Evolutionary conservation across 192 early-diverging fungal genomes (phyloP), one percentile per base, ranked within the genome.

Genomic region (Podila horticola): DNA sequence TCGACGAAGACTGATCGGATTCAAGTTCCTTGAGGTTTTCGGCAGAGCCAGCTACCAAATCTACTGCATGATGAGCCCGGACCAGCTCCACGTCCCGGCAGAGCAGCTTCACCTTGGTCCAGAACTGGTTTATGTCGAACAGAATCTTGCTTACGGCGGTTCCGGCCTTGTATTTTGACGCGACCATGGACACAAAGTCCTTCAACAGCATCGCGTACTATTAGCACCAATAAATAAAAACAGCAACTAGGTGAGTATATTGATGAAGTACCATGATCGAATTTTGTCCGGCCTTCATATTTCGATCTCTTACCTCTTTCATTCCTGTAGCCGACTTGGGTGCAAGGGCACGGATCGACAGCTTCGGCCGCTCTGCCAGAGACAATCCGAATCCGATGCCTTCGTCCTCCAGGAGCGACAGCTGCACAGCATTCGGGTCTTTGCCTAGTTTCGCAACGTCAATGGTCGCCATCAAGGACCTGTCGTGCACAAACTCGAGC

Each of bases 1-100:
- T 17, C 41, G 31, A 19, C 5, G 61, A 31, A 17, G 31, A 34
- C 28, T n/a, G 22, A 15, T 60, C 57, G 2, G 22, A 17, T 45
- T 81, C 77, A 9, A 81, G 77, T 51, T 81, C 77, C 58, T 66
- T 68, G 31, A 73, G 71, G 49, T 81, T 81, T 62, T 81, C 77
- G 31, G 50, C 71, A 15, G 77, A 81, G 55, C 77, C 77, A 28
- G 71, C 77, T 29, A 81, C 77, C 20, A 81, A 48, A 52, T 81
- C 71, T 5, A 81, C 77, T 24, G 69, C 77, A 69, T 81, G 58
- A 60, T 73, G 71, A 26, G 71, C 62, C 30, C 77, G 59, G 0
- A 73, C 71, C 34, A 81, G 51, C n/a, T 81, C 77, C 2, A 81
- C 34, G 5, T 72, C 71, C 7, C 71, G 66, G 24, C 62, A 71